Conservation (phyloP, 345 rosid genomes). For the Gossypium arboreum region DNA sequence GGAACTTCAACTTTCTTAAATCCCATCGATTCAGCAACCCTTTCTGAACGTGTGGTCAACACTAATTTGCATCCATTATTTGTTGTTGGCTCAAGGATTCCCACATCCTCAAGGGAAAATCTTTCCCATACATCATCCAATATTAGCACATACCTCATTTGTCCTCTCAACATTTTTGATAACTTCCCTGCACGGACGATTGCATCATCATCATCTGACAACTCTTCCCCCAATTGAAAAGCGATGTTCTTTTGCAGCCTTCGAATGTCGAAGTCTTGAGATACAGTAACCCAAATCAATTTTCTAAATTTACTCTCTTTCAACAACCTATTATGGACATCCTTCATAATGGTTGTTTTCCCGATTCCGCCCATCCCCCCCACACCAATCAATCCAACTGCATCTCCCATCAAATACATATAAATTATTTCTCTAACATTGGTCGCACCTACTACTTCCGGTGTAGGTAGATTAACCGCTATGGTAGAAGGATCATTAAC, state of each 20-base stretch:
- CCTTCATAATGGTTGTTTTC: too few relatives aligned
- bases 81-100: constrained; percentile 7
- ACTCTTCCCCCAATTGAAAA: background rate
- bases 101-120: background rate
- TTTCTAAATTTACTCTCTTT: too few relatives aligned
- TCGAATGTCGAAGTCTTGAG: background rate
- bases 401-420: too few relatives aligned
- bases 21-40: too few relatives aligned
- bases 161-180: background rate
- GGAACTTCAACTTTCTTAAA: too few relatives aligned
- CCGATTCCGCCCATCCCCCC: constrained; percentile 22
- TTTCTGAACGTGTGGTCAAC: too few relatives aligned
- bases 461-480: too few relatives aligned
- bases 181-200: background rate
- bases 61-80: background rate
- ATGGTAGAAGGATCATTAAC: too few relatives aligned
- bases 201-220: background rate
- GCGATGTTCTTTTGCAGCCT: constrained; percentile 15
- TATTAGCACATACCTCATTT: background rate
- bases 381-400: background rate
- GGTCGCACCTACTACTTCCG: too few relatives aligned
- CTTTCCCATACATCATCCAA: background rate
- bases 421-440: too few relatives aligned
- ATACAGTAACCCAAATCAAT: background rate
- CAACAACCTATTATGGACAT: too few relatives aligned